Conservation (phyloP, 108 stramenopile species). For the Schizochytrium sp. region DNA sequence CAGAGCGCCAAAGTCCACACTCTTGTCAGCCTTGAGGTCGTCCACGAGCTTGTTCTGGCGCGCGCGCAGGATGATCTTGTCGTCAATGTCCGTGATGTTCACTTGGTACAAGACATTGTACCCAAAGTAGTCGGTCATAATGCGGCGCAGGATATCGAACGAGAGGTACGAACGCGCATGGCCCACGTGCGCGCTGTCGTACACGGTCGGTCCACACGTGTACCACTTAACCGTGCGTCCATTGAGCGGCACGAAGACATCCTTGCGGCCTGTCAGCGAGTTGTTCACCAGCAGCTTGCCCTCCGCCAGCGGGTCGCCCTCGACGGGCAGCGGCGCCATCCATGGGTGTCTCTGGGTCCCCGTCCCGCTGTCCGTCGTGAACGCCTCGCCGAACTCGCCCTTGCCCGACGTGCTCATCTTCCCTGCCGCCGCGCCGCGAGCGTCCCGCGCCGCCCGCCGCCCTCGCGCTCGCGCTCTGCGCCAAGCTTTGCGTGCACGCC, state of each 20-base stretch:
- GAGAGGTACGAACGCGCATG: constrained; percentile 70
- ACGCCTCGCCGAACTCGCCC: background rate
- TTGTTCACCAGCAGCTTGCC: constrained; percentile 55
- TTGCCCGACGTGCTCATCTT: background rate
- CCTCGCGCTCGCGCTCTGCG: no score
- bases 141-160: constrained; percentile 82
- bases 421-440: no score
- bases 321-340: constrained; percentile 40
- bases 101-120: constrained; percentile 77
- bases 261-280: constrained; percentile 54
- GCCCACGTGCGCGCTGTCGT: constrained; percentile 79
- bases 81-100: constrained; percentile 88
- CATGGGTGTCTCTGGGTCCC: constrained; percentile 40
- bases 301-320: constrained; percentile 44
- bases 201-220: constrained; percentile 96
- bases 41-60: constrained; percentile 39
- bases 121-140: constrained; percentile 80
- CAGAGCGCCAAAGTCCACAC: background rate
- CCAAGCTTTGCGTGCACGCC: no score
- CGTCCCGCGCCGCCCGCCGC: no score
- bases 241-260: constrained; percentile 54
- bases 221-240: constrained; percentile 68
- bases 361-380: background rate
- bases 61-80: constrained; percentile 89
- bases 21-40: background rate